Conservation (phyloP, 1,139 yeast genomes). For the Hansenula anomala region DNA sequence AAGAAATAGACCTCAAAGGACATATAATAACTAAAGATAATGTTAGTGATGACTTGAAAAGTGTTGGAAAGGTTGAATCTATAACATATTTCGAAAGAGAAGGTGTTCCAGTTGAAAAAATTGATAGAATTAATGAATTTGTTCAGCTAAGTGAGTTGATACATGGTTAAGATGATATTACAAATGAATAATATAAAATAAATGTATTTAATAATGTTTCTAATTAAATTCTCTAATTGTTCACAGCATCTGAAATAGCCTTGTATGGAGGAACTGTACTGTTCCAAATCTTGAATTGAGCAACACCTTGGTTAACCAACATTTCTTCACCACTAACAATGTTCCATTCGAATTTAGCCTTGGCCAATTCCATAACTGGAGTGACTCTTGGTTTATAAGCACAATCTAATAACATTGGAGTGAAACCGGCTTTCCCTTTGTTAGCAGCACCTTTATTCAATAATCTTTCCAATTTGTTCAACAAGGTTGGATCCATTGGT, state of each 20-base stretch:
- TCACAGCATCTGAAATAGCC: conserved; percentile 57
- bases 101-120: conserved; percentile 12
- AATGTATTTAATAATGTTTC: too few species aligned
- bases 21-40: conserved; percentile 11
- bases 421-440: conserved; percentile 28
- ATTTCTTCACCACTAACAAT: conserved; percentile 85
- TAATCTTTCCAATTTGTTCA: conserved; percentile 41
- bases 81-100: conserved; percentile 22
- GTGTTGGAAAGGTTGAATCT: conserved; percentile 10
- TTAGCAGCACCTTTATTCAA: conserved; percentile 35
- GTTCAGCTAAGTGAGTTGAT: conserved; percentile 14
- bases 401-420: conserved; percentile 74
- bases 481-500: conserved; percentile 54
- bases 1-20: conserved; percentile 7
- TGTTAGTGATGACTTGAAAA: conserved; percentile 15
- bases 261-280: conserved; percentile 61
- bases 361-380: conserved; percentile 76
- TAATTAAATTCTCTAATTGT: conserved; percentile 5
- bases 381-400: conserved; percentile 88
- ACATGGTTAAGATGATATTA: conserved; percentile 9
- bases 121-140: conserved; percentile 16
- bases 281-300: conserved; percentile 78
- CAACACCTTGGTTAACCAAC: conserved; percentile 90
- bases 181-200: neutral
- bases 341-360: conserved; percentile 56